A percentile compares a stretch with the other conserved stretches of the same genome.
Conservation (phyloP, 345 rosid species). For the Laguncularia racemosa region DNA sequence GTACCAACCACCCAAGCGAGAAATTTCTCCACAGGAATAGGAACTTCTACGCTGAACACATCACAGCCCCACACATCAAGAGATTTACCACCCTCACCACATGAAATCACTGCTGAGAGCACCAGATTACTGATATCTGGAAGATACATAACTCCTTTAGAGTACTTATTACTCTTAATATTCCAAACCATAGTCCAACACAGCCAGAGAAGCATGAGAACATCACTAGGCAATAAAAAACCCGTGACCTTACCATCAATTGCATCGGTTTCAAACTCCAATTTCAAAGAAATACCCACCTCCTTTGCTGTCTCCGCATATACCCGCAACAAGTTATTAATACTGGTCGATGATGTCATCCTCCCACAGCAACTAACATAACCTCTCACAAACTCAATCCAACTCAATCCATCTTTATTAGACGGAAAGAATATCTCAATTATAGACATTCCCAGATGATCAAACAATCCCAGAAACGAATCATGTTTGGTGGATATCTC, state of each 20-base stretch:
- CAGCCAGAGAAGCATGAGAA: slow-evolving; percentile 52
- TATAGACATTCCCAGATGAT: slow-evolving; percentile 54
- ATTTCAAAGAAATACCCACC: slow-evolving; percentile 37
- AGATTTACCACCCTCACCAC: slow-evolving; percentile 38
- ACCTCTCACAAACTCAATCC: slow-evolving; percentile 73
- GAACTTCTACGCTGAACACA: slow-evolving; percentile 32
- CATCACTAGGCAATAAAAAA: slow-evolving; percentile 33
- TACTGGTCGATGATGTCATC: slow-evolving; percentile 48
- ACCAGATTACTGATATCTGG: slow-evolving; percentile 63
- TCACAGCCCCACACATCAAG: slow-evolving; percentile 55
- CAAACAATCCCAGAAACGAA: slow-evolving; percentile 39
- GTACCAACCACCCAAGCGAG: slow-evolving; percentile 58
- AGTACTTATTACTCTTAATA: slow-evolving; percentile 18
- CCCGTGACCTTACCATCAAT: slow-evolving; percentile 62
- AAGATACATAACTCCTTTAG: slow-evolving; percentile 24
- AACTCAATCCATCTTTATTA: slow-evolving; percentile 44
- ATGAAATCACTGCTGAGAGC: slow-evolving; percentile 54
- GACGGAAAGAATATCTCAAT: slow-evolving; percentile 53
- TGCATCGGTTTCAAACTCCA: slow-evolving; percentile 61
- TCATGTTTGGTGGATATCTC: slow-evolving; percentile 31
- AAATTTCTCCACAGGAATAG: slow-evolving; percentile 59
- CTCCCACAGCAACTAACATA: slow-evolving; percentile 77
- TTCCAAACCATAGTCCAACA: slow-evolving; percentile 78
- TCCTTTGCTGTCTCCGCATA: slow-evolving; percentile 23
- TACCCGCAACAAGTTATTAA: slow-evolving; percentile 48